Evolutionary conservation across 2,329 filamentous ascomycete genomes (phyloP).

Genomic region (Phaeophleospora eucalypticola): DNA sequence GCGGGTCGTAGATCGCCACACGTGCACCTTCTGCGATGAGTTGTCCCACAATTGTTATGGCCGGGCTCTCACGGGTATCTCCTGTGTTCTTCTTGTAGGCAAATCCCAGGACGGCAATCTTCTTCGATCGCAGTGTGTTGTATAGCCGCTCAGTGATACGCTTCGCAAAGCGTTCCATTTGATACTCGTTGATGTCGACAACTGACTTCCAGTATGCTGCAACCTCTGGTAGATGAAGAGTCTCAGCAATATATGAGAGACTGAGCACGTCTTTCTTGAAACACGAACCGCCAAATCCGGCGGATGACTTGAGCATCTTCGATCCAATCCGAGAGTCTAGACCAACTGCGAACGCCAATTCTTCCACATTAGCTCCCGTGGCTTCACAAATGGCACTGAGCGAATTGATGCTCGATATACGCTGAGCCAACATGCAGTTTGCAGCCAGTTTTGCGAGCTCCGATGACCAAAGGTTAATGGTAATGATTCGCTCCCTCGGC

Average conservation of each 20-base stretch:
- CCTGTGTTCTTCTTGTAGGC: slow-evolving; percentile 77
- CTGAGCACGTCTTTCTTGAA: slow-evolving; percentile 78
- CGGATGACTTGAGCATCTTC: slow-evolving; percentile 68
- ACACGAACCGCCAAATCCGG: slow-evolving; percentile 76
- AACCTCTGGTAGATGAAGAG: slow-evolving; percentile 65
- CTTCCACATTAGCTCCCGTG: slow-evolving; percentile 68
- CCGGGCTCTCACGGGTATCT: slow-evolving; percentile 68
- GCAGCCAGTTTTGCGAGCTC: slow-evolving; percentile 75
- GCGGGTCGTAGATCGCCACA: slow-evolving; percentile 65
- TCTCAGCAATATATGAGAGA: slow-evolving; percentile 69
- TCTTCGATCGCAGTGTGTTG: slow-evolving; percentile 65
- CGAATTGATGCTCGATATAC: slow-evolving; percentile 76
- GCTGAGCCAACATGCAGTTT: slow-evolving; percentile 76
- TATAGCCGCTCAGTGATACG: slow-evolving; percentile 64
- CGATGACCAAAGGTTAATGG: slow-evolving; percentile 71
- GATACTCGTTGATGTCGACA: slow-evolving; percentile 71
- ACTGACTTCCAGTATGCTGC: slow-evolving; percentile 72
- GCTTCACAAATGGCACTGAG: slow-evolving; percentile 76
- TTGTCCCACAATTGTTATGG: slow-evolving; percentile 62
- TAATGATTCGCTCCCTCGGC: slow-evolving; percentile 61
- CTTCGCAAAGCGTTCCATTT: slow-evolving; percentile 63
- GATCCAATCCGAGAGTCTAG: slow-evolving; percentile 65
- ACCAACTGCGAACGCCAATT: slow-evolving; percentile 65
- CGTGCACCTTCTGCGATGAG: slow-evolving; percentile 61
- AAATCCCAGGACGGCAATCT: slow-evolving; percentile 67